phyloP scores from a whole-genome alignment of 352 stramenopile species.

The Pythium plurisporium region DNA sequence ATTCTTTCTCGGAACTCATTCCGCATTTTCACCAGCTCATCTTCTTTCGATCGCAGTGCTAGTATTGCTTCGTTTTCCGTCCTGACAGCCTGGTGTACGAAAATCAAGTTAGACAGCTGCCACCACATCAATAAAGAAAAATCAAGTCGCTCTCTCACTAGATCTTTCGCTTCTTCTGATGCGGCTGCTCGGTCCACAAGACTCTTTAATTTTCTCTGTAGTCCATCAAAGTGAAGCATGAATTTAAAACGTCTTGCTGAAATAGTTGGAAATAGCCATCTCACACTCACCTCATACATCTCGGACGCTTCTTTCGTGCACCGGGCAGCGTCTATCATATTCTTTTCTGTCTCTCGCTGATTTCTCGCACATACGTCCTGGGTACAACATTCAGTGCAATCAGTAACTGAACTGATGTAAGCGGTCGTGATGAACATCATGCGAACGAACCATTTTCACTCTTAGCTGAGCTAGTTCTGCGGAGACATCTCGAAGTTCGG shows the following conservation, averaged over 20 bases:
- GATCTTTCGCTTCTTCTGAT: constrained; percentile 56
- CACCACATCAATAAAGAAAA: neutral
- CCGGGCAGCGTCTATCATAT: constrained; percentile 31
- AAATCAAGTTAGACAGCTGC: neutral
- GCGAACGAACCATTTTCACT: constrained; percentile 44
- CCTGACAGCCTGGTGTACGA: constrained; percentile 2
- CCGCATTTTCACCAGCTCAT: constrained; percentile 43
- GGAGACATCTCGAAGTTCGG: constrained; percentile 45
- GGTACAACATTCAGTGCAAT: too few species aligned
- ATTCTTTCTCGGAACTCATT: constrained; percentile 46
- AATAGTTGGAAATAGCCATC: too few species aligned
- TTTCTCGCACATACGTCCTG: constrained; percentile 39
- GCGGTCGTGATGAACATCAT: too few species aligned
- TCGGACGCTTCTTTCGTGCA: constrained; percentile 35
- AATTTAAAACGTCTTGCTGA: too few species aligned
- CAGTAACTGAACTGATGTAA: too few species aligned
- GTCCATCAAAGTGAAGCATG: neutral
- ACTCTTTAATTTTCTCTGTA: constrained; percentile 42
- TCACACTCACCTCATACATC: constrained; percentile 38
- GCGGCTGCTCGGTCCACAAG: constrained; percentile 40
- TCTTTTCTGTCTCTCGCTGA: constrained; percentile 56
- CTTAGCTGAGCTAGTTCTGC: constrained; percentile 47
- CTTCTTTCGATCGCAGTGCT: constrained; percentile 44
- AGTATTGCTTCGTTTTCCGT: constrained; percentile 47
- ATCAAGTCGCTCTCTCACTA: constrained; percentile 22